These are phyloP conservation scores for Pestalotiopsis sp. DNA, from an alignment of 2,329 filamentous ascomycete genomes.

Conservation along the genomic window DNA sequence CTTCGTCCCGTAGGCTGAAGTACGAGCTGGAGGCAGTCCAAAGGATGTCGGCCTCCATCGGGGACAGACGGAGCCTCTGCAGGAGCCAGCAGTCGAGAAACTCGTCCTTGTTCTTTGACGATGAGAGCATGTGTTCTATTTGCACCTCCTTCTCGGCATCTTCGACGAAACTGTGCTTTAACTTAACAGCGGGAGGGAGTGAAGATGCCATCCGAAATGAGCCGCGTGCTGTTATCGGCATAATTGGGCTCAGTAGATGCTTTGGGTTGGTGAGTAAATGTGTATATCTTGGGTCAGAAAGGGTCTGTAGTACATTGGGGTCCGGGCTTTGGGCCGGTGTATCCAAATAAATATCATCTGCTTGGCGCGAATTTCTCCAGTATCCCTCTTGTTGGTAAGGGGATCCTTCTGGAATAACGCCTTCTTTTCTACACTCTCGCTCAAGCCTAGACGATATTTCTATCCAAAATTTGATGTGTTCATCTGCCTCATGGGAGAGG, in stretches of 20 bases:
- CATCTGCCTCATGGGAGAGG: neutral
- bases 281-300: neutral
- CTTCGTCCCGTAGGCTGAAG: neutral
- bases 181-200: too few relatives aligned
- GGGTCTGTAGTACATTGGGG: neutral
- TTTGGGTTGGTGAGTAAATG: neutral
- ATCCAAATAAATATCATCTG: neutral
- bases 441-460: neutral
- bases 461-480: neutral
- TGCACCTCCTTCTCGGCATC: neutral
- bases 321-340: neutral
- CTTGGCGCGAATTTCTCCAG: neutral
- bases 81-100: neutral
- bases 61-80: neutral
- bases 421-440: neutral
- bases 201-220: too few relatives aligned
- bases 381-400: neutral
- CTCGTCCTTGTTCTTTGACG: neutral
- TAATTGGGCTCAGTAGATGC: too few relatives aligned
- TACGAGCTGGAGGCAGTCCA: neutral
- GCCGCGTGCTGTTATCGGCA: too few relatives aligned
- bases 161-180: neutral
- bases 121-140: neutral
- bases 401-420: neutral
- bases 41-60: neutral